A percentile compares a stretch with the other conserved stretches of the same genome.
These are phyloP conservation scores for Ulota crispa DNA, from an alignment of 225 moss, liverwort and hornwort genomes.

Conservation along the genomic window DNA sequence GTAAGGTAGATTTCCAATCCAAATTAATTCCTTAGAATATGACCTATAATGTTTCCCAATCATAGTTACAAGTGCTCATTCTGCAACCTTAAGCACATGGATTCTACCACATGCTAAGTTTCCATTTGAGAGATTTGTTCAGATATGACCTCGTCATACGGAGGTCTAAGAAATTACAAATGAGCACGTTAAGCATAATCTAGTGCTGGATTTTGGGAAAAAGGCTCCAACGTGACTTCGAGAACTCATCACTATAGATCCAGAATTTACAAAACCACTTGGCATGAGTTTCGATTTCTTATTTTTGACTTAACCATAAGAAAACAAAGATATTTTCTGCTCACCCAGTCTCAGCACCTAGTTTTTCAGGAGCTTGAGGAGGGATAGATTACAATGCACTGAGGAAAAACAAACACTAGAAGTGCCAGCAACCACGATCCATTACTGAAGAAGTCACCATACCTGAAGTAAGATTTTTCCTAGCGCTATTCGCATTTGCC, in stretches of 20 bases:
- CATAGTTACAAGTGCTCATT: neutral
- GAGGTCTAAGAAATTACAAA: too few relatives aligned
- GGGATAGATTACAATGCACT: neutral
- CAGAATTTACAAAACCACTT: neutral
- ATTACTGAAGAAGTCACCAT: neutral
- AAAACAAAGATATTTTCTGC: neutral
- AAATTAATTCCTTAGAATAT: fast-evolving
- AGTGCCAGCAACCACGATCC: neutral
- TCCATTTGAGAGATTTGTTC: neutral
- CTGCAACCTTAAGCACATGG: neutral
- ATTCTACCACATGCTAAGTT: fast-evolving
- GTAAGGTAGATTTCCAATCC: neutral
- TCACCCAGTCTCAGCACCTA: neutral
- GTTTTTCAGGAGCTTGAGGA: neutral
- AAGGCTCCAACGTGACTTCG: neutral
- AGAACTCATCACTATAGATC: neutral
- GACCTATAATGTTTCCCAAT: neutral
- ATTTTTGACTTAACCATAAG: neutral
- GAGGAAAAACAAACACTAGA: neutral
- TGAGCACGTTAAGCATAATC: too few relatives aligned
- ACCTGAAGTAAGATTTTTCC: conserved; percentile 58
- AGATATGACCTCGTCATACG: too few relatives aligned
- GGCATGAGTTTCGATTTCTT: neutral
- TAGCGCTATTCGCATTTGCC: conserved; percentile 55
- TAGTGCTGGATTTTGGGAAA: neutral